Percentiles rank a stretch among this genome's conserved stretches.
Evolutionary conservation across 108 stramenopile species (phyloP).

Genomic region (Cyclotella atomus): DNA sequence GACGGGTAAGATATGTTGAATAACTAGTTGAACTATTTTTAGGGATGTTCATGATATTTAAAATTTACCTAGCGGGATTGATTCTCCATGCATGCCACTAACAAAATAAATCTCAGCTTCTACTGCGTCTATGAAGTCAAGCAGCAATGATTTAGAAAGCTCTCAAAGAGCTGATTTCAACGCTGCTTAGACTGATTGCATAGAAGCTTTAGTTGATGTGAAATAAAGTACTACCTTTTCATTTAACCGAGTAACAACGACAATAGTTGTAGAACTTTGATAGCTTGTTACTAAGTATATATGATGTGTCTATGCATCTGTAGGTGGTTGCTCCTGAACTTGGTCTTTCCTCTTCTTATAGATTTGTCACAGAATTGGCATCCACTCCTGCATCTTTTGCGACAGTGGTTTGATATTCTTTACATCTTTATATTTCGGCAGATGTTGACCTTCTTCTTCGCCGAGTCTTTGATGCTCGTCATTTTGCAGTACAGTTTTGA

Average conservation of each 20-base stretch:
- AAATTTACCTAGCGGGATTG: no score
- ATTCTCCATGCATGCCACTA: no score
- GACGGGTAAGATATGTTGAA: no score
- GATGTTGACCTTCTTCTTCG: neutral
- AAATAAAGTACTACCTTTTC: neutral
- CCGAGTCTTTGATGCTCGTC: neutral
- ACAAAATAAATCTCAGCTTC: no score
- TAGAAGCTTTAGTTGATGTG: neutral
- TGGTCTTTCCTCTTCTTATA: neutral
- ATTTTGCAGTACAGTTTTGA: neutral
- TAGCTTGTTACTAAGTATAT: neutral
- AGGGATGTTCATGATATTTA: no score
- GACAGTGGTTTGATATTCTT: neutral
- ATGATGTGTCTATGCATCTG: no score
- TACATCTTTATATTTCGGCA: neutral
- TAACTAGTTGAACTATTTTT: no score
- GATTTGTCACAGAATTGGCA: neutral
- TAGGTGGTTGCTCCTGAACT: neutral
- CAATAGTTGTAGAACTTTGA: neutral
- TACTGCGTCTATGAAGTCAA: no score
- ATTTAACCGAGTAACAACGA: neutral
- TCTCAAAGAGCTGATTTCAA: neutral
- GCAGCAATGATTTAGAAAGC: neutral
- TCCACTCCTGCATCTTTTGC: neutral
- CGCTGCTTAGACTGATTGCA: neutral